These are phyloP conservation scores for Decorospora gaudefroyi DNA, from an alignment of 2,329 filamentous ascomycete genomes.

Conservation along the genomic window DNA sequence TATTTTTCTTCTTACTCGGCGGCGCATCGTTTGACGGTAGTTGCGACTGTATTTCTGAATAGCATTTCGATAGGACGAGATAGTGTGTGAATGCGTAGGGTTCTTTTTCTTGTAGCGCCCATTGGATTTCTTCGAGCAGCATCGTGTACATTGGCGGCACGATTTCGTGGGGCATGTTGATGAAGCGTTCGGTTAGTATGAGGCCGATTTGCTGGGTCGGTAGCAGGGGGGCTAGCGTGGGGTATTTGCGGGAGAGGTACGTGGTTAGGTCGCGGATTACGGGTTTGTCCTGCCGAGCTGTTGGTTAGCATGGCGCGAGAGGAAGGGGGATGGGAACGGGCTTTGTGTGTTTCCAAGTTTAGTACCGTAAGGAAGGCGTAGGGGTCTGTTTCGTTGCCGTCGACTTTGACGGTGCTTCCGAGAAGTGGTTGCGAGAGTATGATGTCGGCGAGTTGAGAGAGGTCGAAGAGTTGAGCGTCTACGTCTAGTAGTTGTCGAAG, in stretches of 20 bases:
- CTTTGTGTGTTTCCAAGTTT: constrained; percentile 76
- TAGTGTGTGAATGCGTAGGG: constrained; percentile 94
- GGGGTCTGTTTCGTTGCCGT: constrained; percentile 88
- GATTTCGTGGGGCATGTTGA: constrained; percentile 95
- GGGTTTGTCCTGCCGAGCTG: constrained; percentile 61
- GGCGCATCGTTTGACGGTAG: constrained; percentile 60
- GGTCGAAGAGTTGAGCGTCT: constrained; percentile 82
- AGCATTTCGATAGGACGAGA: constrained; percentile 88
- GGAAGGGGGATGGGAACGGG: constrained; percentile 29
- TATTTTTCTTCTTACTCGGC: constrained; percentile 52
- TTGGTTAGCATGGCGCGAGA: constrained; percentile 1
- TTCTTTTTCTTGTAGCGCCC: constrained; percentile 85
- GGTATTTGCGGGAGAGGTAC: constrained; percentile 66
- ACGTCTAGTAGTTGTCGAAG: constrained; percentile 90
- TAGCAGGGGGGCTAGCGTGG: constrained; percentile 50
- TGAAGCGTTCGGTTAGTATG: constrained; percentile 86
- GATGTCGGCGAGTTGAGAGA: constrained; percentile 83
- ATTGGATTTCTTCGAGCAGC: constrained; percentile 88
- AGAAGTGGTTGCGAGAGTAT: constrained; percentile 85
- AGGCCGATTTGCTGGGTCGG: constrained; percentile 69
- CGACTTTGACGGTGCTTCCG: constrained; percentile 95
- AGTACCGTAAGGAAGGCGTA: constrained; percentile 91
- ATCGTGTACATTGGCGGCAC: constrained; percentile 93
- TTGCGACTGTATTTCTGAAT: constrained; percentile 81
- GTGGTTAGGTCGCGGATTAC: constrained; percentile 70